These are phyloP conservation scores for Starmerella vitae DNA, from an alignment of 805 yeast genomes.

Conservation along the genomic window DNA sequence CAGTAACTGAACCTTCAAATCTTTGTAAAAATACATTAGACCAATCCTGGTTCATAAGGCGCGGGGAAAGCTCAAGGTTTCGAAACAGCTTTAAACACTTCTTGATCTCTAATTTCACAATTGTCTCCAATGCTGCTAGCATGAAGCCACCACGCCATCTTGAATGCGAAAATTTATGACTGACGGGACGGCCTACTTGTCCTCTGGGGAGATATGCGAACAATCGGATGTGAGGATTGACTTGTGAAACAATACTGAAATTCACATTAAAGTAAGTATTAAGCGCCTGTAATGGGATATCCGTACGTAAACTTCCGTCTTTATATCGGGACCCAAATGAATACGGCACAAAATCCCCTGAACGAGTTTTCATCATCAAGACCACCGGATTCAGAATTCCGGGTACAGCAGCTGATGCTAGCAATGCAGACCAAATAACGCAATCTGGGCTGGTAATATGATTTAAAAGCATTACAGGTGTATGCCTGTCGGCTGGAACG, in stretches of 20 bases:
- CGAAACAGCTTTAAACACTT: constrained; percentile 62
- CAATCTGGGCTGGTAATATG: constrained; percentile 67
- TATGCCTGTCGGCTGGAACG: constrained; percentile 69
- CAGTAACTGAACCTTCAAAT: constrained; percentile 61
- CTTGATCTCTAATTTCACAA: constrained; percentile 57
- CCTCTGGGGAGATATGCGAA: constrained; percentile 71
- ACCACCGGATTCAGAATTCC: constrained; percentile 71
- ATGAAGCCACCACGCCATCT: constrained; percentile 67
- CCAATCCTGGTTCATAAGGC: constrained; percentile 65
- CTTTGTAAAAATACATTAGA: constrained; percentile 60
- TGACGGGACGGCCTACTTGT: constrained; percentile 66
- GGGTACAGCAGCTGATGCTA: constrained; percentile 75
- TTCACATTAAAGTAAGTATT: constrained; percentile 65
- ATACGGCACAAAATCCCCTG: constrained; percentile 42
- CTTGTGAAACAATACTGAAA: constrained; percentile 66
- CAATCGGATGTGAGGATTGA: constrained; percentile 65
- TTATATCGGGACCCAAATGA: constrained; percentile 64
- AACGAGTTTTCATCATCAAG: constrained; percentile 49
- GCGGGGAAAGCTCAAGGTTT: constrained; percentile 53
- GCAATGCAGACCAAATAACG: constrained; percentile 63
- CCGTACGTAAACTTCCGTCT: constrained; percentile 69
- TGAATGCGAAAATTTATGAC: constrained; percentile 37
- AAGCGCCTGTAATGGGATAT: constrained; percentile 59
- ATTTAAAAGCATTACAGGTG: constrained; percentile 68
- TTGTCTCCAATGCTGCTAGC: constrained; percentile 56